Conservation (phyloP, 495 filamentous ascomycete species). For the Daldinia grandis region DNA sequence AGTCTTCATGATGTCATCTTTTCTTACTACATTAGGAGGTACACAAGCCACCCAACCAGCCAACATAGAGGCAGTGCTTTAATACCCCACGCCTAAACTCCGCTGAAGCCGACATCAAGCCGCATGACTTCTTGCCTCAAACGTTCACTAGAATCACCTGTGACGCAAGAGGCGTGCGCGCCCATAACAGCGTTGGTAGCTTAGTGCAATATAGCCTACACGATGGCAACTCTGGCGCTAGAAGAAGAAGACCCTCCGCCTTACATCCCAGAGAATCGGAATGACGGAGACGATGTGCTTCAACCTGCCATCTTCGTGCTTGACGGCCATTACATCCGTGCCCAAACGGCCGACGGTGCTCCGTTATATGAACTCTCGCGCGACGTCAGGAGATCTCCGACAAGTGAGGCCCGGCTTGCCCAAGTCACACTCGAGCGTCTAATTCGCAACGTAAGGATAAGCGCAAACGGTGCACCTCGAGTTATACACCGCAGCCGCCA, state of each 20-base stretch:
- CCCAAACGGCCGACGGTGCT: slow-evolving; percentile 30
- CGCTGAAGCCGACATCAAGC: not conserved
- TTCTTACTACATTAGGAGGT: not conserved
- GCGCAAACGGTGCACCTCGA: slow-evolving; percentile 33
- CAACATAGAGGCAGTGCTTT: not conserved
- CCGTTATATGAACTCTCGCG: slow-evolving; percentile 46
- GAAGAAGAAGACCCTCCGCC: slow-evolving; percentile 28
- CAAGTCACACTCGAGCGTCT: slow-evolving; percentile 47
- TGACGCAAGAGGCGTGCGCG: not conserved
- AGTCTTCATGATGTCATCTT: slow-evolving; percentile 14
- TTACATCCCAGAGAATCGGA: slow-evolving; percentile 25
- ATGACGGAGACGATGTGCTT: slow-evolving; percentile 43
- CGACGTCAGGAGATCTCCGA: slow-evolving; percentile 18
- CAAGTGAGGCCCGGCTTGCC: slow-evolving; percentile 31
- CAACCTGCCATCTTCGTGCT: slow-evolving; percentile 43
- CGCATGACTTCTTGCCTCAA: slow-evolving; percentile 9
- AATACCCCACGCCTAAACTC: slow-evolving; percentile 6
- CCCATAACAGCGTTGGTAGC: not conserved
- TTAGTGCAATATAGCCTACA: not conserved
- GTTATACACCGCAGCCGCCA: slow-evolving; percentile 29
- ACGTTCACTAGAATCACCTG: not conserved
- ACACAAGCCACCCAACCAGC: not conserved
- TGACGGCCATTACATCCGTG: slow-evolving; percentile 42
- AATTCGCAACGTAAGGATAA: slow-evolving; percentile 38
- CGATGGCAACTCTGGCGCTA: slow-evolving; percentile 17